Evolutionary conservation across 176 grass and related monocot species (phyloP), one percentile per base, ranked within the genome.

Genomic region (Zoysia pacifica): DNA sequence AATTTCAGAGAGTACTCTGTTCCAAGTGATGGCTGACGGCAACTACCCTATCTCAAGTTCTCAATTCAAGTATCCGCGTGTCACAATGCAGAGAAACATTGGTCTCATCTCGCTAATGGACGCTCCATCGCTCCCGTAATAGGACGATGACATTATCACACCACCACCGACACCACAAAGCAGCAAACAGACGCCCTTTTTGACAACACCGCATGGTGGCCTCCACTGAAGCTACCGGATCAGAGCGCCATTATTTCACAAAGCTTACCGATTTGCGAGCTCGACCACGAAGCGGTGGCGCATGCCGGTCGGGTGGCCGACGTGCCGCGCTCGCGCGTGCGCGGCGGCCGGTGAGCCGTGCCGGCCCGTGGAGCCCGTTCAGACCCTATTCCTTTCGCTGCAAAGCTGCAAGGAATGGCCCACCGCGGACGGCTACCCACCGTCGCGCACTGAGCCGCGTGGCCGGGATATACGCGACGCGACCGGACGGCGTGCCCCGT

Each of bases 391-490:
- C 58, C 46, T 5, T 40, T 64, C 61, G 62, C 36, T 2, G 2
- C 62, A 40, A 65, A 15, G 62, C 35, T 39, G 7, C 45, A 6
- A 37, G 69, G 36, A 0, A 0, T 16, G 8, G 52, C 54, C 19
- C 16, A 63, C 38, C 8, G 62, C 6, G 45, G n/a, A 78, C 64
- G 67, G 49, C 54, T 14, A 79, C 83, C 83, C 75, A 79, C 75
- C 71, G 43, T 62, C 45, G 68, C 79, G 48, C 69, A 52, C 79
- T 9, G 37, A 63, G 69, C 72, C 39, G n/a, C 60, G 61, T 61
- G 44, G 52, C 2, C 80, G 74, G 73, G 75, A 42, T 79, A n/a
- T 68, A 68, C 74, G 45, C 67, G 18, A 39, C 13, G 74, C 59
- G 2, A 72, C 70, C 70, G 73, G 66, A 0, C 58, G 48, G 49